phyloP scores from a whole-genome alignment of 768 basidiomycete species.

The Strobilomyces echinocephalus region DNA sequence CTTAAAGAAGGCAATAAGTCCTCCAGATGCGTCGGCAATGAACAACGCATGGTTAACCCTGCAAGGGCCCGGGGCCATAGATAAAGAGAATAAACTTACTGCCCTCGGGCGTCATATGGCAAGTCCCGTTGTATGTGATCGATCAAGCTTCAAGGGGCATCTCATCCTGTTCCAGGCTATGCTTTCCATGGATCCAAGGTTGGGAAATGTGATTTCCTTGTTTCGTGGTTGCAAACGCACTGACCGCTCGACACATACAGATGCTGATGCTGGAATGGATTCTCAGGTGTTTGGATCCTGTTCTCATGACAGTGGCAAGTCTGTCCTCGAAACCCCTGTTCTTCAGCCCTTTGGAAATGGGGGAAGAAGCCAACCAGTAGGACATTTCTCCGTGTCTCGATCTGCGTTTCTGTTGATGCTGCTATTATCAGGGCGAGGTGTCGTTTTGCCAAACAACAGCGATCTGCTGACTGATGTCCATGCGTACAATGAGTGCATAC shows the following conservation, averaged over 20 bases:
- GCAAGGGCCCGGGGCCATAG: constrained; percentile 74
- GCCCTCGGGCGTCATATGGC: constrained; percentile 81
- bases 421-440: constrained; percentile 54
- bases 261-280: constrained; percentile 85
- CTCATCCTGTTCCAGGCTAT: constrained; percentile 48
- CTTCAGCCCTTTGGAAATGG: constrained; percentile 71
- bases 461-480: constrained; percentile 80
- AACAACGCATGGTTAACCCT: constrained; percentile 72
- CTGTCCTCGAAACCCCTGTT: constrained; percentile 89
- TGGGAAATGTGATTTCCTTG: constrained; percentile 61
- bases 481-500: constrained; percentile 64
- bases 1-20: constrained; percentile 73
- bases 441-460: constrained; percentile 66
- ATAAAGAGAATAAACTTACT: constrained; percentile 59
- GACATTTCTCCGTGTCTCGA: constrained; percentile 16
- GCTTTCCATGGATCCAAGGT: constrained; percentile 82
- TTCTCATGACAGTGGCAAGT: constrained; percentile 76
- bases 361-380: constrained; percentile 74
- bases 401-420: neutral
- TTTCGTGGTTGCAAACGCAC: neutral
- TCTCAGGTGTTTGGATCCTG: constrained; percentile 77
- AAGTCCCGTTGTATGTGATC: constrained; percentile 10
- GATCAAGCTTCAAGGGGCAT: neutral
- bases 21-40: constrained; percentile 71
- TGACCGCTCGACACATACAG: constrained; percentile 37